phyloP scores from a whole-genome alignment of 352 stramenopile species.

The Pelagophyceae sp. region DNA sequence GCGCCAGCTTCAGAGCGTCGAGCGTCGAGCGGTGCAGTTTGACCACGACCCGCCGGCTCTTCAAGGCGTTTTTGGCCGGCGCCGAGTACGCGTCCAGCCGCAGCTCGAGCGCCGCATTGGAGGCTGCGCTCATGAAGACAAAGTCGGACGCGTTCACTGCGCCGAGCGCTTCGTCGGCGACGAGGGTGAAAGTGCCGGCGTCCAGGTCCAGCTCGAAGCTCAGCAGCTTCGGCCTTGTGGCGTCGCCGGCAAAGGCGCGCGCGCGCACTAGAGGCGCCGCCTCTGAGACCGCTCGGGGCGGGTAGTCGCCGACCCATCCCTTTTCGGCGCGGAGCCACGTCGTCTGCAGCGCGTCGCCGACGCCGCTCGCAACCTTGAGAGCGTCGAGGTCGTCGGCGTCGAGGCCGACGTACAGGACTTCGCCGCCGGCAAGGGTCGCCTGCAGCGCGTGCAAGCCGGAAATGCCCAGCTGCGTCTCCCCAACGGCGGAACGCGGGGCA shows the following conservation, averaged over 20 bases:
- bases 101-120: background rate
- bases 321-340: background rate
- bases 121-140: background rate
- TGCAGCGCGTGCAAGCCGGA: background rate
- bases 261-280: background rate
- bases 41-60: background rate
- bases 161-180: slow-evolving; percentile 24
- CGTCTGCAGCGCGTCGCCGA: background rate
- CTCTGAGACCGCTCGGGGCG: background rate
- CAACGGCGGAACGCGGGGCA: background rate
- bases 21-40: background rate
- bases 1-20: background rate
- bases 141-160: slow-evolving; percentile 19
- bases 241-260: slow-evolving; percentile 12
- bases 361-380: background rate
- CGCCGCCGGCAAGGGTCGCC: background rate
- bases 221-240: background rate
- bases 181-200: background rate
- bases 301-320: background rate
- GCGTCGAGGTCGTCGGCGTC: background rate
- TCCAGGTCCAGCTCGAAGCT: slow-evolving; percentile 18
- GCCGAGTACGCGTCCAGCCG: background rate
- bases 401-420: slow-evolving; percentile 2
- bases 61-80: background rate
- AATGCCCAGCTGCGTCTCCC: too few species aligned